Base-by-base conservation (phyloP, 805 yeast genomes). In the Schizosaccharomyces lindneri region DNA sequence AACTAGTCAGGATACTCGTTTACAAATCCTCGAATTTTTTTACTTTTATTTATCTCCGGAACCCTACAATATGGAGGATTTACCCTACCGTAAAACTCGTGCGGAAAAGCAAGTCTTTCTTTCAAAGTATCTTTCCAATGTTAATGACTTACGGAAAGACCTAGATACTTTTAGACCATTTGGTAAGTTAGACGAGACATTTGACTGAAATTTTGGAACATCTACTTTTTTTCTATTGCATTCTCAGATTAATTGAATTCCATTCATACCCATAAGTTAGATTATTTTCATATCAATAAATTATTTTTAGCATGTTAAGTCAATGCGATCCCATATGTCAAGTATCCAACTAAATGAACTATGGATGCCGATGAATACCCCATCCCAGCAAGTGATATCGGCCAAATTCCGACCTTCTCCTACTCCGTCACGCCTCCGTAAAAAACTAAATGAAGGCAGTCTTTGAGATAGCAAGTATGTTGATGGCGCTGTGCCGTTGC, bases 1-100 rank as follows among this genome's bases (percentile, higher is more conserved):
- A 29, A 63, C 67, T 17, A 66, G 73, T 61, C 78, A 78, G 64
- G 74, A 73, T 31, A 71, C 79, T 4, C 78, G 78, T 64, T 77
- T 79, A 64, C 79, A 79, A 66, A 73, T 77, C 9, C 73, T 80
- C 48, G 84, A 80, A 67, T 80, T 80, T 67, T 69, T 80, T 61
- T 74, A 80, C 43, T 78, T 80, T 65, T 80, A 80, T 64, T 67
- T 80, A 61, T 72, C 75, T 6, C 82, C 81, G 31, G 84, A 80
- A 67, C 65, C 71, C 11, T 43, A 62, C 24, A 51, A 62, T 31
- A 62, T 61, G 6, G 60, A 65, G 41, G 62, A 61, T 43, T 43
- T 63, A 4, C 72, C 70, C 70, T 1, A 62, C 62, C 29, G 75
- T 59, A 67, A 68, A 60, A 67, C 68, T n/a, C 71, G 67, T 64